Percentiles rank a stretch among this genome's conserved stretches.
Evolutionary conservation across 2,329 filamentous ascomycete species (phyloP).

Genomic region (Dactylellina sp.): DNA sequence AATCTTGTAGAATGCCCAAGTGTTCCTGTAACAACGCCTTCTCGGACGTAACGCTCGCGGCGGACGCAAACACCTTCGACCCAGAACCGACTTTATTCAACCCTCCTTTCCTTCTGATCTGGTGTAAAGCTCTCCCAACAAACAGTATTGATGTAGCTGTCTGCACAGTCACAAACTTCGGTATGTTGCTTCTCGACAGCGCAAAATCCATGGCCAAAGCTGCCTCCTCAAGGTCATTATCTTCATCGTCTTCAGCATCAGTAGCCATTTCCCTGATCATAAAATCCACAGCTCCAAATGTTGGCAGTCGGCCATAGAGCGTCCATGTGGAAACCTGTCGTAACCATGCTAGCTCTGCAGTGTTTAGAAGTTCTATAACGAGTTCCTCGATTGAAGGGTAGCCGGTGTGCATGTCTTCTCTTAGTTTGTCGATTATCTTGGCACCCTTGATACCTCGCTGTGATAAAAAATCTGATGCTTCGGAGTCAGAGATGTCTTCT

Average conservation of each 20-base stretch:
- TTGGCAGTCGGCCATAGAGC: slow-evolving; percentile 84
- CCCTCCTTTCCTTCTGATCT: slow-evolving; percentile 73
- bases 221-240: slow-evolving; percentile 55
- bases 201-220: slow-evolving; percentile 66
- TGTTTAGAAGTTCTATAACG: slow-evolving; percentile 76
- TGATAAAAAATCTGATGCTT: slow-evolving; percentile 52
- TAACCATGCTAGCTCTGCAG: slow-evolving; percentile 90
- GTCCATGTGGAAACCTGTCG: slow-evolving; percentile 92
- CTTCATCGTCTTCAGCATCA: slow-evolving; percentile 61
- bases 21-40: slow-evolving; percentile 61
- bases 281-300: slow-evolving; percentile 83
- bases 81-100: slow-evolving; percentile 59
- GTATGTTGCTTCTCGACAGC: slow-evolving; percentile 71
- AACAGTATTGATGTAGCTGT: slow-evolving; percentile 88
- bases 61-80: slow-evolving; percentile 59
- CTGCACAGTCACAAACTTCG: slow-evolving; percentile 79
- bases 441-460: slow-evolving; percentile 73
- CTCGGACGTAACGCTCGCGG: slow-evolving; percentile 61
- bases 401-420: slow-evolving; percentile 83
- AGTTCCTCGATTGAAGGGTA: slow-evolving; percentile 86
- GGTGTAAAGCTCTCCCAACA: slow-evolving; percentile 87
- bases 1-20: slow-evolving; percentile 58
- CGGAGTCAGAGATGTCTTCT: slow-evolving; percentile 48
- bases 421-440: slow-evolving; percentile 79
- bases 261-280: slow-evolving; percentile 72